Evolutionary conservation across 495 filamentous ascomycete genomes (phyloP), one percentile per base, ranked within the genome.

Genomic region (Chaetomium fimeti): DNA sequence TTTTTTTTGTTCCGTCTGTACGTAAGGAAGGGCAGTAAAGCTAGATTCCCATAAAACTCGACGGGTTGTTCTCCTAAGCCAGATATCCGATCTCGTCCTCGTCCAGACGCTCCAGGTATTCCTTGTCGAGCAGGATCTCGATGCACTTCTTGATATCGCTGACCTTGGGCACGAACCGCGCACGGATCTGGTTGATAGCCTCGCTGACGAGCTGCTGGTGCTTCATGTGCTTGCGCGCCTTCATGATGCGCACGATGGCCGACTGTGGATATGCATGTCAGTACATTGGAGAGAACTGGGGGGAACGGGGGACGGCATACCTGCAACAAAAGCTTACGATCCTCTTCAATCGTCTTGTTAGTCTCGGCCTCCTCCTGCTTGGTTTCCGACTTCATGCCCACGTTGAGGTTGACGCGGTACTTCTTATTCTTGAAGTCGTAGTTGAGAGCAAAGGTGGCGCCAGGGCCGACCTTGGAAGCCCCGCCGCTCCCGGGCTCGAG

Each of bases 101-200:
- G 38, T 97, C 93, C 63, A 97, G 76, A 36, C 94, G 89, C 81
- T 99, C 95, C 55, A 99, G 85, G 74, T 99, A 99, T 76, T 98
- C 94, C 81, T 99, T 99, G 82, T 99, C 94, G 65, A 99, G 89
- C 47, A 99, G 82, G 68, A 96, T 96, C 76, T 99, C 94, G 71
- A 99, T 97, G 76, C 93, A 97, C 81, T 96, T 98, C 81, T 99
- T 99, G 84, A 99, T 98, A 68, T 99, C 94, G 6, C 84, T 81
- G 24, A 98, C 82, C 76, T 96, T 93, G 27, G 95, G 94, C 42
- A 90, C 87, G 81, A 99, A 99, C 56, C 94, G 91, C n/a, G 84
- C 85, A 72, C 89, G 89, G 78, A 99, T 96, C 77, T 98, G 95
- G 66, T 86, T 86, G 74, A 99, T 97, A 18, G 91, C 92, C 78